Percentiles rank a stretch among this genome's conserved stretches.
phyloP scores from a whole-genome alignment of 345 rosid genomes.

The Orychophragmus violaceus region DNA sequence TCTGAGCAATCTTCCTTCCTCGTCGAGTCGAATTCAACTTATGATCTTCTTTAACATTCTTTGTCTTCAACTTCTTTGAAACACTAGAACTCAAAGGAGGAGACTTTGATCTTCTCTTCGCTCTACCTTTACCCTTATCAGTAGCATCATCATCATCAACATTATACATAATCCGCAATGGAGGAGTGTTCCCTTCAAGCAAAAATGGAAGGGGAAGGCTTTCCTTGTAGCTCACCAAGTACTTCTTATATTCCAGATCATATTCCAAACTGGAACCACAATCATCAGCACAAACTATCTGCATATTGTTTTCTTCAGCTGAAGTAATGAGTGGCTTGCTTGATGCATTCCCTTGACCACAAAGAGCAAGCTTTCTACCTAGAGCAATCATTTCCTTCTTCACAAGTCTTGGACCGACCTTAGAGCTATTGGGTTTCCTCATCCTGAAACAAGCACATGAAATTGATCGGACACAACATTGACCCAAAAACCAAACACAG shows the following conservation, averaged over 20 bases:
- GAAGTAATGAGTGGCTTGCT: background rate
- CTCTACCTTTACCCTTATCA: background rate
- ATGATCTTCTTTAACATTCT: background rate
- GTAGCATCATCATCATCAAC: background rate
- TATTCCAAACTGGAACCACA: background rate
- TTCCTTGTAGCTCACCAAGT: background rate
- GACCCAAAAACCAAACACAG: background rate
- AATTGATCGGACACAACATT: background rate
- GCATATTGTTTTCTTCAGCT: background rate
- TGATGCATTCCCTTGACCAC: slow-evolving; percentile 21
- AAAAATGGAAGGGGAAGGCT: slow-evolving; percentile 8
- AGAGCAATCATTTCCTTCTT: background rate
- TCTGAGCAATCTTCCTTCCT: background rate
- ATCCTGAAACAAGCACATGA: slow-evolving; percentile 6
- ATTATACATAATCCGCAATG: background rate
- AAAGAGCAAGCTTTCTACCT: background rate
- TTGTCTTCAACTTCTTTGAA: slow-evolving; percentile 9
- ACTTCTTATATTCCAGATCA: slow-evolving; percentile 14
- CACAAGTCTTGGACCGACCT: background rate
- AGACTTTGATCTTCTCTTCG: background rate
- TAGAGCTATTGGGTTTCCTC: slow-evolving; percentile 5
- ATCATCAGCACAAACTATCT: slow-evolving; percentile 5
- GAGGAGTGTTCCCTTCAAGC: slow-evolving; percentile 8
- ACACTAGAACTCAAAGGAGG: background rate
- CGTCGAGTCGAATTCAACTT: no score